Percentiles rank a stretch among this genome's conserved stretches.
These are phyloP conservation scores for Flaveria bidentis DNA, from an alignment of 129 eudicot genomes.

Conservation along the genomic window DNA sequence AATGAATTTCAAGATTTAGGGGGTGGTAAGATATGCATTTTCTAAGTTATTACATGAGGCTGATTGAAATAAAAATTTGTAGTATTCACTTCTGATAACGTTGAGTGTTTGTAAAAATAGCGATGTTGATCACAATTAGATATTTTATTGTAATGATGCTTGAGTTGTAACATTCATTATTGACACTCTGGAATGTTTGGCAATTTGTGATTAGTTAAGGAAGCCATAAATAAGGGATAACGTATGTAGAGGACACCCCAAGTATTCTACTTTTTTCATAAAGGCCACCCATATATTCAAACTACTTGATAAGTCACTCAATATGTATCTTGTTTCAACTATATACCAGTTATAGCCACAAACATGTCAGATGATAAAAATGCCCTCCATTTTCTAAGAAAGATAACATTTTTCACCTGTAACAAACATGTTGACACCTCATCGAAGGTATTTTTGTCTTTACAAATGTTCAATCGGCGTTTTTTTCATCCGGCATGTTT, in stretches of 20 bases:
- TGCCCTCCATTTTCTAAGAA: neutral
- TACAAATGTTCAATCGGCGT: neutral
- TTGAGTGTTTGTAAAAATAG: neutral
- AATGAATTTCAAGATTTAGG: neutral
- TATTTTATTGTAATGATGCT: neutral
- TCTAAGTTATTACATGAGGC: neutral
- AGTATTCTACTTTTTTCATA: neutral
- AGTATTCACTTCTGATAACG: neutral
- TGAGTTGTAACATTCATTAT: neutral
- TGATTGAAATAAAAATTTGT: neutral
- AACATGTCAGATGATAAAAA: neutral
- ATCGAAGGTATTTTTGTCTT: neutral
- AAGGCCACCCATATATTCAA: neutral
- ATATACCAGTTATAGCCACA: neutral
- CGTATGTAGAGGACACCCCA: neutral
- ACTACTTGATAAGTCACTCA: neutral
- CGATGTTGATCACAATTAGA: no score
- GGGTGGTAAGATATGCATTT: constrained; percentile 6
- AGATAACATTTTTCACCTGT: neutral
- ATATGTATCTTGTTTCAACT: neutral
- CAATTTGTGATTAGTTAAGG: neutral
- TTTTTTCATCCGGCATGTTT: neutral
- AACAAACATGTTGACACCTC: neutral
- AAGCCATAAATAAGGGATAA: neutral
- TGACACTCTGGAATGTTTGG: neutral